Percentiles rank a stretch among this genome's conserved stretches.
Conservation (phyloP, 306 rosid species). For the Pyrus betulifolia region DNA sequence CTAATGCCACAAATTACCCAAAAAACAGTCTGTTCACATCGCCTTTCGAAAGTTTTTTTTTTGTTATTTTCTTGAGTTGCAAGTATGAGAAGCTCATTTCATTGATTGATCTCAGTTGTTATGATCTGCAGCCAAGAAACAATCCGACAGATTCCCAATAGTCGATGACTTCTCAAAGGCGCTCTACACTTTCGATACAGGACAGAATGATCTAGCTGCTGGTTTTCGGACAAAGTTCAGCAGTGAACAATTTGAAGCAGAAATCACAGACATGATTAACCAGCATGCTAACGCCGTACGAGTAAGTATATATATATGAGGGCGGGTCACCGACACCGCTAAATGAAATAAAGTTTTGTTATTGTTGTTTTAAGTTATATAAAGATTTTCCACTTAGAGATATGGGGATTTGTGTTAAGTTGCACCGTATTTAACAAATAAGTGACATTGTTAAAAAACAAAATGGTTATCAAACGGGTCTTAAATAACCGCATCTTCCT, state of each 20-base stretch:
- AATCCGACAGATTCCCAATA: constrained; percentile 32
- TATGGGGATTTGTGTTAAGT: no score
- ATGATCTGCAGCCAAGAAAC: constrained; percentile 17
- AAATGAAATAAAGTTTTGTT: no score
- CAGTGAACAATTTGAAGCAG: constrained; percentile 18
- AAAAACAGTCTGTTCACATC: background rate
- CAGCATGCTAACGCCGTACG: constrained; percentile 36
- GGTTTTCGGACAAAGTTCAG: constrained; percentile 27
- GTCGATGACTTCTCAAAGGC: constrained; percentile 64
- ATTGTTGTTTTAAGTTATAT: no score
- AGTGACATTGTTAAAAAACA: background rate
- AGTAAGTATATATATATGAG: constrained; percentile 26
- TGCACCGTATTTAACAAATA: background rate
- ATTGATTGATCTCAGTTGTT: background rate
- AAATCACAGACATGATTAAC: constrained; percentile 38
- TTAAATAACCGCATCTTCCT: background rate
- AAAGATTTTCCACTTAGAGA: no score
- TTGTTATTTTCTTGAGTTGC: background rate
- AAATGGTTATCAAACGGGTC: no score
- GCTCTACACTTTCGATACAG: constrained; percentile 66
- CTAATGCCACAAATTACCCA: background rate
- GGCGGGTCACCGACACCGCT: background rate
- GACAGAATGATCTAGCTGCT: constrained; percentile 76
- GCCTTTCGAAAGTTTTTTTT: background rate
- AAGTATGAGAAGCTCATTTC: background rate